Evolutionary conservation across 2,329 filamentous ascomycete genomes (phyloP).

Genomic region (Aspergillus pseudoterreus): DNA sequence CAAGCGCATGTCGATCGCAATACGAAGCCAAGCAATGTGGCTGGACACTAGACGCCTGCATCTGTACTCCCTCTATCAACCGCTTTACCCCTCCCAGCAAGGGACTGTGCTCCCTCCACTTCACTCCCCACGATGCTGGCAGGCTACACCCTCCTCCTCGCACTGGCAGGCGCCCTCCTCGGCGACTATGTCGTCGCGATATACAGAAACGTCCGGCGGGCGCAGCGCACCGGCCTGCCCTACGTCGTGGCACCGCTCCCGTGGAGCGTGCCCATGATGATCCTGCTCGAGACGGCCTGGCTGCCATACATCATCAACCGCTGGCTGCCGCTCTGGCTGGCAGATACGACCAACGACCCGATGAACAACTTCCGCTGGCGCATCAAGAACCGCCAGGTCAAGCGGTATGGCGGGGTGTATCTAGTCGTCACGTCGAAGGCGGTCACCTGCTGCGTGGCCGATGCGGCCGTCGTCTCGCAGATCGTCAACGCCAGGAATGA

Average conservation of each 20-base stretch:
- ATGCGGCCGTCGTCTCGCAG: conserved; percentile 16
- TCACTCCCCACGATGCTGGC: background rate
- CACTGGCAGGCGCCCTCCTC: background rate
- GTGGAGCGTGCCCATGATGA: background rate
- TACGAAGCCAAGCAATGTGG: too few species aligned
- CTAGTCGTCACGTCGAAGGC: conserved; percentile 9
- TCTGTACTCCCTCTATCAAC: too few species aligned
- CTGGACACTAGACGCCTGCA: too few species aligned
- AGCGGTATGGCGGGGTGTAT: conserved; percentile 13
- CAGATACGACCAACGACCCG: conserved; percentile 11
- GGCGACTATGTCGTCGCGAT: background rate
- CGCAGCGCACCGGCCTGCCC: conserved; percentile 6
- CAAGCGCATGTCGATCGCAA: too few species aligned
- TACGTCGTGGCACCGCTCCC: conserved; percentile 10
- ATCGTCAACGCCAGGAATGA: conserved; percentile 9
- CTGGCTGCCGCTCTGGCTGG: conserved; percentile 10
- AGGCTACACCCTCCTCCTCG: background rate
- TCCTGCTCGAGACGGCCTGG: conserved; percentile 3
- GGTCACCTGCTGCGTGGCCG: conserved; percentile 11
- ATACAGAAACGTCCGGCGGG: background rate
- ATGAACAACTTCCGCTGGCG: conserved; percentile 12
- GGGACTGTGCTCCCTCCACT: too few species aligned
- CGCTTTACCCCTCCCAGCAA: too few species aligned
- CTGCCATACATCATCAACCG: conserved; percentile 7
- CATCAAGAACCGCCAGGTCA: conserved; percentile 11